phyloP scores from a whole-genome alignment of 345 rosid genomes.

The Mangifera indica region DNA sequence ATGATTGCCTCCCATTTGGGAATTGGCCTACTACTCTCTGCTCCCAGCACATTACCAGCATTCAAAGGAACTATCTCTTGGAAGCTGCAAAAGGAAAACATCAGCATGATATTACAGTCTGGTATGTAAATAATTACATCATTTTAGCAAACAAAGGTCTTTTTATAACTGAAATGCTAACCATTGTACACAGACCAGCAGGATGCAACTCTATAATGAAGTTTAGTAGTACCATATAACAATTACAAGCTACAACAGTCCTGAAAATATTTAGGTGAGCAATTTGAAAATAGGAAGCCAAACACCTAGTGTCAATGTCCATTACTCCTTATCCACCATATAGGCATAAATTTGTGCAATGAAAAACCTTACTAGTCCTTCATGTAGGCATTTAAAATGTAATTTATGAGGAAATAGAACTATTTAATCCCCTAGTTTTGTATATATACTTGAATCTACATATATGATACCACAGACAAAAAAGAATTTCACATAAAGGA shows the following conservation, averaged over 20 bases:
- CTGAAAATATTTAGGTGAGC: neutral
- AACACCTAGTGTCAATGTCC: no score
- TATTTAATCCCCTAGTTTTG: neutral
- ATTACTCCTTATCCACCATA: no score
- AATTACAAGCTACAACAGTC: neutral
- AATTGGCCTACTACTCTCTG: slow-evolving; percentile 86
- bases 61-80: slow-evolving; percentile 96
- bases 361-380: no score
- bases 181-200: neutral
- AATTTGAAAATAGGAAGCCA: neutral
- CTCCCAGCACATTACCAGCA: slow-evolving; percentile 94
- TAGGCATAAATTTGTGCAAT: neutral
- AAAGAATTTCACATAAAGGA: neutral
- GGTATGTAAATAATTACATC: neutral
- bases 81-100: slow-evolving; percentile 46
- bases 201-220: neutral
- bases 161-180: neutral
- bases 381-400: neutral
- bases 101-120: slow-evolving; percentile 1
- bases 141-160: neutral
- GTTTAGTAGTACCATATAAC: neutral
- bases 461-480: neutral
- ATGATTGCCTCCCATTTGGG: slow-evolving; percentile 89
- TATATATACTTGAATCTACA: neutral
- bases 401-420: neutral